These are phyloP conservation scores for Polyporus arcularius DNA, from an alignment of 768 basidiomycete species.

Conservation along the genomic window DNA sequence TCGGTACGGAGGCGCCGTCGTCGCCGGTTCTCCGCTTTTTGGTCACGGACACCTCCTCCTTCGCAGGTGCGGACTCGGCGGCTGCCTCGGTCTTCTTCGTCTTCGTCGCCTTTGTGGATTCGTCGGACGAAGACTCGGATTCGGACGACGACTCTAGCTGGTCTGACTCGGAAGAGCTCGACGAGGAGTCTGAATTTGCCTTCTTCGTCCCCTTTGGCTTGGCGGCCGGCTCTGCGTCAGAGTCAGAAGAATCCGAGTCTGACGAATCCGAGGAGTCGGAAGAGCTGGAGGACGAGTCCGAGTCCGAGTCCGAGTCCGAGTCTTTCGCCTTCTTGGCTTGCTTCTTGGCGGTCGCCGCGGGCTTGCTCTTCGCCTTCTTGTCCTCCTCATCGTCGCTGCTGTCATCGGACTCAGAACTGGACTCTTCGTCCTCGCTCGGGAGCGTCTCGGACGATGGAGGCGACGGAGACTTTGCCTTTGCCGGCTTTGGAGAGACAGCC, in stretches of 20 bases:
- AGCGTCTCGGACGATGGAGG: constrained; percentile 16
- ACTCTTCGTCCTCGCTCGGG: neutral
- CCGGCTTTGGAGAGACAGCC: neutral
- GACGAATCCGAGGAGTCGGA: neutral
- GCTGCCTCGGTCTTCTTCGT: constrained; percentile 18
- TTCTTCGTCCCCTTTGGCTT: neutral
- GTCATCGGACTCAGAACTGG: neutral
- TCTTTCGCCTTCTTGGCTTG: neutral
- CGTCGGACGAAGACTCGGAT: constrained; percentile 22
- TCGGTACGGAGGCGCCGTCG: constrained; percentile 50
- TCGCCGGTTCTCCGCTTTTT: constrained; percentile 66
- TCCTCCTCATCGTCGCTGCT: neutral
- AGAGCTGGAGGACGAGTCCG: constrained; percentile 16
- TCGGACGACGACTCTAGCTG: neutral
- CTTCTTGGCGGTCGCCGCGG: neutral
- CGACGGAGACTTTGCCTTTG: constrained; percentile 10
- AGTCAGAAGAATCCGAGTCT: neutral
- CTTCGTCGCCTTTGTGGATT: constrained; percentile 19
- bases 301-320: constrained; percentile 18
- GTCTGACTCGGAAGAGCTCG: neutral
- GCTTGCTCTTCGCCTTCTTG: neutral
- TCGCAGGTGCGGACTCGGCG: constrained; percentile 23
- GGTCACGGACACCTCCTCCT: constrained; percentile 34
- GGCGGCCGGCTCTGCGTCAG: neutral
- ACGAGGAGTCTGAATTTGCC: neutral